A percentile compares a stretch with the other conserved stretches of the same genome.
These are phyloP conservation scores for Malus hybrid DNA, from an alignment of 331 rosid genomes.

Conservation along the genomic window DNA sequence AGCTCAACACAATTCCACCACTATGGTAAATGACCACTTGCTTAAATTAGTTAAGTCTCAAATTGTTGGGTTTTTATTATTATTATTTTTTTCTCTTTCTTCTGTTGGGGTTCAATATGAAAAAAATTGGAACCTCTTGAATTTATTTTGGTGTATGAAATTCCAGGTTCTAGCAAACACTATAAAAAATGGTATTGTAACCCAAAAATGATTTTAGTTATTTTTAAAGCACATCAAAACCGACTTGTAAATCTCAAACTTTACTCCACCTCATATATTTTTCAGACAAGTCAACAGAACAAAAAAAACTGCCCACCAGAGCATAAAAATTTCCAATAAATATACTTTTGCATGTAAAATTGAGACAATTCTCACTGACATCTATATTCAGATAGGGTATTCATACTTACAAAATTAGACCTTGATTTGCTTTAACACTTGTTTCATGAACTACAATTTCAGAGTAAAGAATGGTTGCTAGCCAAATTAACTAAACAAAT, in stretches of 20 bases:
- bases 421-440: background rate
- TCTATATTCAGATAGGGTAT: background rate
- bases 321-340: background rate
- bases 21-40: too few relatives aligned
- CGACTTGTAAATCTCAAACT: too few relatives aligned
- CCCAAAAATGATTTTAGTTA: too few relatives aligned
- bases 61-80: too few relatives aligned
- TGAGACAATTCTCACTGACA: background rate
- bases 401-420: background rate
- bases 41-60: too few relatives aligned
- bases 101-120: too few relatives aligned
- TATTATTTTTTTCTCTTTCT: too few relatives aligned
- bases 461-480: background rate
- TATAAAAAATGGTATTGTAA: too few relatives aligned
- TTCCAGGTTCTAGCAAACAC: background rate
- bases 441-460: background rate
- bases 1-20: too few relatives aligned
- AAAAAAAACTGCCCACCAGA: background rate
- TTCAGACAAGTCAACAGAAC: background rate
- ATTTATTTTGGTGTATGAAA: too few relatives aligned
- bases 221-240: too few relatives aligned
- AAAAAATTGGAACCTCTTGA: too few relatives aligned
- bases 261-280: background rate
- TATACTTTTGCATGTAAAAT: background rate
- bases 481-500: background rate